Evolutionary conservation across 2,329 filamentous ascomycete species (phyloP).

Genomic region (Arthrobotrys conoides): DNA sequence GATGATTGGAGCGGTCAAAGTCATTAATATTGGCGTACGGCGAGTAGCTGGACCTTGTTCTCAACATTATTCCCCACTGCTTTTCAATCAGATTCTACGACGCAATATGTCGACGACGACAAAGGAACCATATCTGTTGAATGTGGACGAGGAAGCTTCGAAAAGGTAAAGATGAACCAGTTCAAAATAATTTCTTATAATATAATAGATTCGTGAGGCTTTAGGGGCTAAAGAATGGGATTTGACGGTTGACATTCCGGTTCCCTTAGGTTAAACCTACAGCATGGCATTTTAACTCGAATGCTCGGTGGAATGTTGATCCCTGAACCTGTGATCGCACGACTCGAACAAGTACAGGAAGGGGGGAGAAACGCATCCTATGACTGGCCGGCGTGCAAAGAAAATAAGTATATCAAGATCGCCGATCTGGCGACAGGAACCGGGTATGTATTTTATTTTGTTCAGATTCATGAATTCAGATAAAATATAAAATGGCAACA

Average conservation of each 20-base stretch:
- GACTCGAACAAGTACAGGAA: conserved; percentile 13
- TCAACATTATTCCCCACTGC: background rate
- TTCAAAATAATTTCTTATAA: background rate
- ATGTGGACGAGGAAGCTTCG: conserved; percentile 49
- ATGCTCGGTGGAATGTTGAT: conserved; percentile 48
- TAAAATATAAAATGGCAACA: background rate
- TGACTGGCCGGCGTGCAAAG: conserved; percentile 1
- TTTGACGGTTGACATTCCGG: background rate
- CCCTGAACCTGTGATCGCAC: conserved; percentile 16
- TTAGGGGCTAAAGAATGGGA: background rate
- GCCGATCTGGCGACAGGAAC: conserved; percentile 53
- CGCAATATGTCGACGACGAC: conserved; percentile 31
- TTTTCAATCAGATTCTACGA: background rate
- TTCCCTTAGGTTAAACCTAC: conserved; percentile 41
- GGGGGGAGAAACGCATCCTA: background rate
- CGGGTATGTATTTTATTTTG: conserved; percentile 26
- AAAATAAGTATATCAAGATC: conserved; percentile 32
- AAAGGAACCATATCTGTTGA: conserved; percentile 40
- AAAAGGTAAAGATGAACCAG: conserved; percentile 31
- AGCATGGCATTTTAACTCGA: conserved; percentile 43
- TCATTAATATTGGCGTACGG: background rate
- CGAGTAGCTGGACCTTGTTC: background rate
- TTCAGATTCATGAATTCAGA: background rate
- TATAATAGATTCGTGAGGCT: background rate
- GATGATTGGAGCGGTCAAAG: background rate